phyloP scores from a whole-genome alignment of 495 filamentous ascomycete species.

The Astrocystis sublimbata region DNA sequence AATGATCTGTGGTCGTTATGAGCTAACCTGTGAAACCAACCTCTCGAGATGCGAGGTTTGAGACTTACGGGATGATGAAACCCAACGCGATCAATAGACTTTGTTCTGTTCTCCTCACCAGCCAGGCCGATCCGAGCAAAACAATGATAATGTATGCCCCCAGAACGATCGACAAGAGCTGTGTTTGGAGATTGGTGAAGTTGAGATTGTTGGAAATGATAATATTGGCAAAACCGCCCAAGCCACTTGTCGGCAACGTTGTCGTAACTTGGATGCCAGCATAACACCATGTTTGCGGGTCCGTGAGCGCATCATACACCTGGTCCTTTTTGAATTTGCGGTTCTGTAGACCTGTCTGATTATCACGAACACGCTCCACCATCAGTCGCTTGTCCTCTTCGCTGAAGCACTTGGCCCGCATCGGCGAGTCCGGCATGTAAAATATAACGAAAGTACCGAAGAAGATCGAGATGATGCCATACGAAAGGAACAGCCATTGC shows the following conservation, averaged over 20 bases:
- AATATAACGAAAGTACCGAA: slow-evolving; percentile 61
- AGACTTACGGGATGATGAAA: slow-evolving; percentile 62
- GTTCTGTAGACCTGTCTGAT: slow-evolving; percentile 69
- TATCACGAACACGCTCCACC: slow-evolving; percentile 58
- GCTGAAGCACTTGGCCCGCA: slow-evolving; percentile 60
- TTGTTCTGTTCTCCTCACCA: slow-evolving; percentile 64
- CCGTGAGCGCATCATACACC: slow-evolving; percentile 47
- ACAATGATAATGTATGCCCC: slow-evolving; percentile 71
- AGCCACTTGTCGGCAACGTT: slow-evolving; percentile 65
- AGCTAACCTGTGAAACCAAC: slow-evolving; percentile 26
- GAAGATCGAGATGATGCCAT: slow-evolving; percentile 54
- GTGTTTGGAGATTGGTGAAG: slow-evolving; percentile 54
- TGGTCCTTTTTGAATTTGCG: slow-evolving; percentile 52
- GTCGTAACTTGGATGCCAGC: slow-evolving; percentile 63
- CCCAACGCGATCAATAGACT: slow-evolving; percentile 65
- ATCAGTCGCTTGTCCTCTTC: slow-evolving; percentile 59
- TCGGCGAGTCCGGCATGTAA: slow-evolving; percentile 64
- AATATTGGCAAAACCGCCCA: slow-evolving; percentile 67
- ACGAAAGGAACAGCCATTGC: slow-evolving; percentile 55
- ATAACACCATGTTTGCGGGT: slow-evolving; percentile 52
- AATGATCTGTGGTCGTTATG: slow-evolving; percentile 40
- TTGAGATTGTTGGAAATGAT: slow-evolving; percentile 55
- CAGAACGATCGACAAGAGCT: slow-evolving; percentile 67
- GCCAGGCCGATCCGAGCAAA: slow-evolving; percentile 60
- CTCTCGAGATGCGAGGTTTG: slow-evolving; percentile 3